Base-by-base conservation (phyloP, 768 basidiomycete species). In the Russula sp. region DNA sequence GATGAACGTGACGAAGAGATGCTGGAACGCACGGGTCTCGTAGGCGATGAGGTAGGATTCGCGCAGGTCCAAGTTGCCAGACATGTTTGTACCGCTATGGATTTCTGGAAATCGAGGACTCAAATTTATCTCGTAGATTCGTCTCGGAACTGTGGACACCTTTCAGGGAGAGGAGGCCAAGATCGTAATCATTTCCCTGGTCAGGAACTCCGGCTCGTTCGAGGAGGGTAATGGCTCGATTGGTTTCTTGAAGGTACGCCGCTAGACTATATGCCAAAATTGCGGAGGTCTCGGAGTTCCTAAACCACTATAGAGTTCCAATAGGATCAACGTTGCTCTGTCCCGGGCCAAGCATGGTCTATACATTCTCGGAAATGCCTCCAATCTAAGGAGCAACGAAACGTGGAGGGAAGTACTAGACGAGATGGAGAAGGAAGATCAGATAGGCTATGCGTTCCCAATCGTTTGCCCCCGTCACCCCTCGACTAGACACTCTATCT, bases 81-180 rank as follows among this genome's bases (percentile, higher is more conserved):
- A 66, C 75, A 79, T 52, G 87, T 86, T 68, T 42, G 78, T 70
- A 18, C 10, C 16, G 5, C 32, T 32, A 18, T 14, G 31, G 9
- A 51, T 34, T 51, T 32, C 18, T 18, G 32, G 18, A 8, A n/a
- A 32, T 9, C 8, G 32, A 51, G 6, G 16, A 10, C 18, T n/a
- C 50, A 8, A 10, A 51, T 32, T 4, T 2, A 51, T 18, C 16
- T 6, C 6, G 16, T 55, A 88, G 87, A 81, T 89, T 49, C 79
- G 81, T 10, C 75, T 91, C 8, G 80, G 89, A 8, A 90, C 88
- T 0, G 81, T 91, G 1, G 88, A 91, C 66, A 88, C 85, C 59
- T 91, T 83, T 69, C 89, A 91, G 72, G 89, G 87, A 5, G 83
- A 86, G 62, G 87, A 88, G 75, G 84, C 81, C 2, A 81, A 78